Base-by-base conservation (phyloP, 768 basidiomycete genomes). In the Daedaleopsis sinensis region DNA sequence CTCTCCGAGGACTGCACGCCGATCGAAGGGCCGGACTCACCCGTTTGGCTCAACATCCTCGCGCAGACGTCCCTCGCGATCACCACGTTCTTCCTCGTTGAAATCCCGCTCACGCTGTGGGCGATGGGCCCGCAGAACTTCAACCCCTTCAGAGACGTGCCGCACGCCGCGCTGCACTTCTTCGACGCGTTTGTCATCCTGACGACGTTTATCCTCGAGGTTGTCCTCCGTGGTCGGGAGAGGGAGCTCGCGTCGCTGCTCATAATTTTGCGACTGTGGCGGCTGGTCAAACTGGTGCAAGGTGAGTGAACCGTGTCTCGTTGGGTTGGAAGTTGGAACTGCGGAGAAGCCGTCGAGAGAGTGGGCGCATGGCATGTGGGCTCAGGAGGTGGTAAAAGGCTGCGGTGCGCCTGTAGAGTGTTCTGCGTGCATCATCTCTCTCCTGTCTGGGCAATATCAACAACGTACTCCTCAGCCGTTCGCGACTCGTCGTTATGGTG, bases 231-330 rank as follows among this genome's bases (percentile, higher is more conserved):
- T 67, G 91, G 92, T 2, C 80, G 76, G 55, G 88, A 90, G 69
- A 76, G 84, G 61, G 90, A 94, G 67, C 79, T 93, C 21, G 88
- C 86, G 1, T 83, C 80, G 7, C 74, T 94, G 24, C 81, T 94
- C 37, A 80, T 94, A 44, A 75, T 89, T 19, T 76, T 94, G 32
- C 91, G 92, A 73, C 72, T 94, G 15, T 93, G 93, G 92, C 81
- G 92, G 24, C 76, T 94, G 36, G 82, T 93, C 24, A 91, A 93
- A 70, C 78, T 94, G 13, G 86, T 91, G 11, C 82, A 82, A 72
- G 84, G 82, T 83, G 58, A 68, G 73, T 54, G 47, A 24, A 24
- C 47, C 13, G 21, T 10, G 7, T 24, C 24, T 19, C 7, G 15
- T 55, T 47, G 35, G 35, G 24, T 21, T 50, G 15, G 15, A 42